These are phyloP conservation scores for Yamadazyma sp. DNA, from an alignment of 805 yeast species.

Conservation along the genomic window DNA sequence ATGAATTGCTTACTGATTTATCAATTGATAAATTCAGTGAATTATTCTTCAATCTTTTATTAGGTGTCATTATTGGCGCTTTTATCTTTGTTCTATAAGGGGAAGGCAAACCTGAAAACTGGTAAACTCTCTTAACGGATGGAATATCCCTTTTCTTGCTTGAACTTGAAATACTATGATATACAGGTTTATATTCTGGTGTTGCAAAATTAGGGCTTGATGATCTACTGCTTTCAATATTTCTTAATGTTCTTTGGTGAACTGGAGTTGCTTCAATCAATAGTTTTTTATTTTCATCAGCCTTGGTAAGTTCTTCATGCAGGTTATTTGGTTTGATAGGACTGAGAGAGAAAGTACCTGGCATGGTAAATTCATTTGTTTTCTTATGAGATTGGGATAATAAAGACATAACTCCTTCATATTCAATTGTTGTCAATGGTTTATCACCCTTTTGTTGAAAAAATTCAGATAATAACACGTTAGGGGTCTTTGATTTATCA, in stretches of 20 bases:
- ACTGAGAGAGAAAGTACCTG: slow-evolving; percentile 11
- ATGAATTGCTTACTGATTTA: background rate
- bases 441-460: slow-evolving; percentile 70
- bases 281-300: slow-evolving; percentile 1
- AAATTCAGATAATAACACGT: slow-evolving; percentile 63
- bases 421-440: slow-evolving; percentile 72
- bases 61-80: slow-evolving; percentile 20
- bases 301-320: background rate
- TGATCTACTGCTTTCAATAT: slow-evolving; percentile 10
- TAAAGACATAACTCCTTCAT: slow-evolving; percentile 78
- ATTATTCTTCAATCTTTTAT: slow-evolving; percentile 5
- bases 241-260: slow-evolving; percentile 26
- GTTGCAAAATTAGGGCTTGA: slow-evolving; percentile 18
- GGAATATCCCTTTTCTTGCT: slow-evolving; percentile 17
- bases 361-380: slow-evolving; percentile 9
- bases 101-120: slow-evolving; percentile 44
- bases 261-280: slow-evolving; percentile 22
- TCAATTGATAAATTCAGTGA: slow-evolving; percentile 2
- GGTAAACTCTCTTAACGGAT: slow-evolving; percentile 42
- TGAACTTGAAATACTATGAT: slow-evolving; percentile 22
- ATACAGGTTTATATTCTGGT: slow-evolving; percentile 38
- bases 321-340: slow-evolving; percentile 4
- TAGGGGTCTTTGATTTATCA: slow-evolving; percentile 25
- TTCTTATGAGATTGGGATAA: slow-evolving; percentile 17
- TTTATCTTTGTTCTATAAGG: slow-evolving; percentile 40